Conservation (phyloP, 148 eudicot species). For the Selenicereus undatus region DNA sequence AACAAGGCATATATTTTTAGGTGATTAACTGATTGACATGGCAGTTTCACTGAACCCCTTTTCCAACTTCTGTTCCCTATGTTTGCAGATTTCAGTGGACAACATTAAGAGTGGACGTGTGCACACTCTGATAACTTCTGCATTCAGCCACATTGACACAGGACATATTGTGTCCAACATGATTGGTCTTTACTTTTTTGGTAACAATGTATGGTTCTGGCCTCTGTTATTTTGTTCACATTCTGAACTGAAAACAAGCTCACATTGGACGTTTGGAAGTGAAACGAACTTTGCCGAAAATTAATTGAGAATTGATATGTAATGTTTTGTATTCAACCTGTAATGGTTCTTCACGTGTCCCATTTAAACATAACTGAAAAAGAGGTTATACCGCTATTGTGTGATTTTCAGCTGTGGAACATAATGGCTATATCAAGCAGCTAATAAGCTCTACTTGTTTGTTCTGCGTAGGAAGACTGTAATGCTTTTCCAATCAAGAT, state of each 20-base stretch:
- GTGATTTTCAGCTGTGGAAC: too few relatives aligned
- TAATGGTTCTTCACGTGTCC: too few relatives aligned
- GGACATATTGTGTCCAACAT: slow-evolving; percentile 66
- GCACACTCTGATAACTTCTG: slow-evolving; percentile 78
- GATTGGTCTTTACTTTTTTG: slow-evolving; percentile 87
- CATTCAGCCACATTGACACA: slow-evolving; percentile 66
- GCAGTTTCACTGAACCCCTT: not conserved
- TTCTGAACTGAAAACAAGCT: not conserved
- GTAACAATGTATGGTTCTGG: slow-evolving; percentile 44
- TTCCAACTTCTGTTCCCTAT: not conserved
- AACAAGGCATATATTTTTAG: not conserved
- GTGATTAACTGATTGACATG: not conserved
- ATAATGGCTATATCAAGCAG: too few relatives aligned
- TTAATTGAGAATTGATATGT: too few relatives aligned
- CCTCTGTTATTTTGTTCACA: not conserved
- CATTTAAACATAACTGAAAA: too few relatives aligned
- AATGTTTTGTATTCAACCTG: too few relatives aligned
- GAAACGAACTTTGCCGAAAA: too few relatives aligned
- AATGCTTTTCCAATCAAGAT: too few relatives aligned
- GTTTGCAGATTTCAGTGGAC: slow-evolving; percentile 63
- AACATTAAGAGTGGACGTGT: slow-evolving; percentile 72
- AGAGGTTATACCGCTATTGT: too few relatives aligned
- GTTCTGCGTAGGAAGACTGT: too few relatives aligned
- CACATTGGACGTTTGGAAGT: not conserved
- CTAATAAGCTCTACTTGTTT: too few relatives aligned